Evolutionary conservation across 192 early-diverging fungal species (phyloP), one percentile per base, ranked within the genome.

Genomic region (Chytriomyces sp.): DNA sequence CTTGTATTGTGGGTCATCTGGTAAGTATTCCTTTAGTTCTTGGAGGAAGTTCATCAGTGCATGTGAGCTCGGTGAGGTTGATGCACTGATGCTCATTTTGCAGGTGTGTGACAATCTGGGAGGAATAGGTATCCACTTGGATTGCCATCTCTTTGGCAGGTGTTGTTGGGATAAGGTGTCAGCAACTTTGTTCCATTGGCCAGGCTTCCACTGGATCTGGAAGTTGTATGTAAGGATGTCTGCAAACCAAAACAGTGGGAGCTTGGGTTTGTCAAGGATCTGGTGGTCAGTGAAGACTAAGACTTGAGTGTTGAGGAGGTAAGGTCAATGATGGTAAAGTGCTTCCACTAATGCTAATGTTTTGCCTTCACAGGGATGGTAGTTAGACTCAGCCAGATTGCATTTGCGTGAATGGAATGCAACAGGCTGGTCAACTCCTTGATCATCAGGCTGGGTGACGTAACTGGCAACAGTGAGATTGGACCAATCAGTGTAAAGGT

Each of bases 231-330:
- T 10, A 61, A 61, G 36, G 17, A 61, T 61, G 37, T 38, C 25
- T 14, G 28, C 28, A 36, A 38, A 8, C 32, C 59, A 61, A 10
- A 61, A 10, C 8, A 36, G 59, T 12, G 31, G 14, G 14, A 61
- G 59, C 31, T 61, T 61, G 59, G 59, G 59, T 36, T 61, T 26
- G 31, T 17, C 7, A 8, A 61, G 59, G 8, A 61, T 61, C 5
- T 38, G 67, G 25, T 70, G 54, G 36, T 70, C 67, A 22, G 67
- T 58, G 12, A 54, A 57, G 6, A 59, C 54, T 4, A n/a, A 38
- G 52, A 59, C 36, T 49, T 54, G 33, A 31, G 4, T 8, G 17
- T 36, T 32, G 31, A 32, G 19, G 26, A 70, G 6, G 54, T 70
- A 70, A 5, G 38, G 41, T 8, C 64, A 22, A 44, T 53, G 64